A percentile compares a stretch with the other conserved stretches of the same genome.
These are phyloP conservation scores for Kazachstania bromeliacearum DNA, from an alignment of 805 yeast genomes.

Conservation along the genomic window DNA sequence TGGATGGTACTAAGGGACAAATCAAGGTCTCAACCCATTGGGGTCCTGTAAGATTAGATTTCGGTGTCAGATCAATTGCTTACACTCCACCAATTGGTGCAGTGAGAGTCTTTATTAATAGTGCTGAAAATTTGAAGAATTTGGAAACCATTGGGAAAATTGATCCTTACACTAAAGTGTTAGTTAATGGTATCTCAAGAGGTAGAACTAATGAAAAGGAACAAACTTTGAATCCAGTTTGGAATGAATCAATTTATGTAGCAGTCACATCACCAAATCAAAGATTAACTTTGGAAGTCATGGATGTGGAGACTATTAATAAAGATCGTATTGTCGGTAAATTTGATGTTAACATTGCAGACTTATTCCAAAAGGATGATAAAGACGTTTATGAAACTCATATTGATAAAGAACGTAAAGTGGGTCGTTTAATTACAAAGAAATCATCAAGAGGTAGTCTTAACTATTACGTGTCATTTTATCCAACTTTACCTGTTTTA, in stretches of 20 bases:
- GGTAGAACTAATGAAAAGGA: slow-evolving; percentile 66
- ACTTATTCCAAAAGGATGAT: slow-evolving; percentile 50
- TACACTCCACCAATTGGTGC: slow-evolving; percentile 95
- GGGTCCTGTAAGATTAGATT: slow-evolving; percentile 74
- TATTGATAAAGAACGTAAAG: slow-evolving; percentile 45
- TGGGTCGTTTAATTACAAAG: slow-evolving; percentile 56
- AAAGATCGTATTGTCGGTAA: slow-evolving; percentile 84
- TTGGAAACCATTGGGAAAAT: slow-evolving; percentile 82
- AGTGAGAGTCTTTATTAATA: slow-evolving; percentile 59
- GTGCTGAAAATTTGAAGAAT: slow-evolving; percentile 69
- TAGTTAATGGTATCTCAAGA: slow-evolving; percentile 66
- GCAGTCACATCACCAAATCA: slow-evolving; percentile 80
- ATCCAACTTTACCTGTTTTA: slow-evolving; percentile 73
- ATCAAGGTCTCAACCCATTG: slow-evolving; percentile 60
- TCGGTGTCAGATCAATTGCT: slow-evolving; percentile 63
- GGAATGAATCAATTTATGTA: slow-evolving; percentile 75
- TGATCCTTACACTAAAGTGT: slow-evolving; percentile 81
- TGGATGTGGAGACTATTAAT: slow-evolving; percentile 79
- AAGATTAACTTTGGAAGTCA: slow-evolving; percentile 72
- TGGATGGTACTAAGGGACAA: slow-evolving; percentile 51
- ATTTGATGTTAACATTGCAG: slow-evolving; percentile 58
- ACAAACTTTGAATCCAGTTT: slow-evolving; percentile 67
- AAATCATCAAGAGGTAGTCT: slow-evolving; percentile 80
- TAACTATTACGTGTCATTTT: slow-evolving; percentile 67
- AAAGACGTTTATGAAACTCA: slow-evolving; percentile 56